phyloP scores from a whole-genome alignment of 106 monocot species.

The Ottelia alismoides region DNA sequence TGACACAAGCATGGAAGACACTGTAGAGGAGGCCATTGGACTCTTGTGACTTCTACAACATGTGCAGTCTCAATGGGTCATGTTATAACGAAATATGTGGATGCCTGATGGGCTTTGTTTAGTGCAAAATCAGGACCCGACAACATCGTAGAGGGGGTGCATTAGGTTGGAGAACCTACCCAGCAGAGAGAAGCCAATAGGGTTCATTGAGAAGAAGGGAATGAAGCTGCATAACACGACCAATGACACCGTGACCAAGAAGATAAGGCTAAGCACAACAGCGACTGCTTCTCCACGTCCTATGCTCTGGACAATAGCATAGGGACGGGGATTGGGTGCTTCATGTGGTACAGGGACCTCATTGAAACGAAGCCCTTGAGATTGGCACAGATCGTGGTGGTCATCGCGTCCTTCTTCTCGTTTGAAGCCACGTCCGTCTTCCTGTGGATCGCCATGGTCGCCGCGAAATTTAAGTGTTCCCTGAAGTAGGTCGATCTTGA shows the following conservation, averaged over 20 bases:
- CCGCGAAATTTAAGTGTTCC: slow-evolving; percentile 46
- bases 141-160: not conserved
- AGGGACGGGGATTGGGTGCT: slow-evolving; percentile 4
- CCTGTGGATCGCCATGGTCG: slow-evolving; percentile 43
- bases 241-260: not conserved
- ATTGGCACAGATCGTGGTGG: no score
- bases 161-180: not conserved
- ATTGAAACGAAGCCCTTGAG: not conserved
- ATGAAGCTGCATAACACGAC: slow-evolving; percentile 5
- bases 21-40: slow-evolving; percentile 1
- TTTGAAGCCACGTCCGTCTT: slow-evolving; percentile 73
- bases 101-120: slow-evolving; percentile 5
- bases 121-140: not conserved
- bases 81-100: slow-evolving; percentile 1
- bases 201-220: slow-evolving; percentile 3
- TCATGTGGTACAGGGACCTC: slow-evolving; percentile 9
- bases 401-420: no score
- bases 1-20: not conserved
- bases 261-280: slow-evolving; percentile 2
- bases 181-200: not conserved
- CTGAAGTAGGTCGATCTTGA: slow-evolving; percentile 30
- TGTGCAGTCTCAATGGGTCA: slow-evolving; percentile 5
- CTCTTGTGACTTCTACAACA: not conserved
- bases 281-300: slow-evolving; percentile 7
- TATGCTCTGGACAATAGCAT: slow-evolving; percentile 4